Conservation (phyloP, 2,329 filamentous ascomycete species). For the Alternaria viburni region DNA sequence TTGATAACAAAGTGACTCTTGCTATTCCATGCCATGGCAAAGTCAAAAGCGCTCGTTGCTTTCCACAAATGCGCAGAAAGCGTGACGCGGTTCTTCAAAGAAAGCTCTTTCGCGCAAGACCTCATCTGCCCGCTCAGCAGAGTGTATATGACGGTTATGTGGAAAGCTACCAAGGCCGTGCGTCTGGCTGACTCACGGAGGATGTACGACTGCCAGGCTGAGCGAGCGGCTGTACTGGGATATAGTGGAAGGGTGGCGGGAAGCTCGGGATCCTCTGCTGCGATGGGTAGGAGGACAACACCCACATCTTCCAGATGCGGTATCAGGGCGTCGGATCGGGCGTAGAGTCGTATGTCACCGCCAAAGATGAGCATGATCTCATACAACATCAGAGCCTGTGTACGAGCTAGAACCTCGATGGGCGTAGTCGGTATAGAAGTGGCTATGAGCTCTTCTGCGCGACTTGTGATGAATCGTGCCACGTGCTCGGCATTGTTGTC, state of each 20-base stretch:
- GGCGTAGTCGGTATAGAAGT: constrained; percentile 13
- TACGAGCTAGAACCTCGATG: constrained; percentile 32
- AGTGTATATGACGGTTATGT: constrained; percentile 46
- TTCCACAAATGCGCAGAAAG: constrained; percentile 40
- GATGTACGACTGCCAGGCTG: constrained; percentile 61
- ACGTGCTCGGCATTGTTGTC: constrained; percentile 56
- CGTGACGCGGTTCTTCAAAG: constrained; percentile 22
- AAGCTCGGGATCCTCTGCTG: constrained; percentile 20
- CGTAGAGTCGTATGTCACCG: constrained; percentile 27
- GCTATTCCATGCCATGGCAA: constrained; percentile 41
- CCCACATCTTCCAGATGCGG: constrained; percentile 24
- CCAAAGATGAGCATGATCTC: constrained; percentile 36
- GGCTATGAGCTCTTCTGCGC: constrained; percentile 53
- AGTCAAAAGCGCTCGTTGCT: constrained; percentile 38
- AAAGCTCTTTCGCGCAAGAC: constrained; percentile 17
- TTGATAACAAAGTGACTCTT: constrained; percentile 36
- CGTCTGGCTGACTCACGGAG: constrained; percentile 62
- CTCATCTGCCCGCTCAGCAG: constrained; percentile 22
- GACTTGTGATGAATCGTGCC: constrained; percentile 56
- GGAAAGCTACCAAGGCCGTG: constrained; percentile 58
- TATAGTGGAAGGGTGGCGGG: constrained; percentile 45
- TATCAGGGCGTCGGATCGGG: constrained; percentile 23
- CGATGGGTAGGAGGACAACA: constrained; percentile 5
- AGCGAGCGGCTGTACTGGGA: constrained; percentile 42
- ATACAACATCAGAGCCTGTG: constrained; percentile 41